Conservation (phyloP, 2,329 filamentous ascomycete genomes). For the Capronia epimyces region DNA sequence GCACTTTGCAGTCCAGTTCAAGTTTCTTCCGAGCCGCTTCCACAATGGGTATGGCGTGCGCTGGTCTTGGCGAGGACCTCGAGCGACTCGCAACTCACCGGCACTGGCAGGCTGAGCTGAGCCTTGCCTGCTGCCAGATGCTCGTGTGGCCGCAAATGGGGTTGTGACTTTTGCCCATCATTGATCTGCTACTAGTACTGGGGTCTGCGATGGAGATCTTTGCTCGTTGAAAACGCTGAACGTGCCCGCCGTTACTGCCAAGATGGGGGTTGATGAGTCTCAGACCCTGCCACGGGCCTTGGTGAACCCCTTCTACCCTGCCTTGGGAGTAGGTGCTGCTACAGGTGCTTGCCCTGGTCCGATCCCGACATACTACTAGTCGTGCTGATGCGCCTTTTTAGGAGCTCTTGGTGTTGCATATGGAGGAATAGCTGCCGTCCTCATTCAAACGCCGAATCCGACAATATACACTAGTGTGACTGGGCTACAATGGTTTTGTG, state of each 20-base stretch:
- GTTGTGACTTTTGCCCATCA: too few species aligned
- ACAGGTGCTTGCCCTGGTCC: conserved; percentile 46
- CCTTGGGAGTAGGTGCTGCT: conserved; percentile 56
- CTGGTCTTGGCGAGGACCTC: conserved; percentile 1
- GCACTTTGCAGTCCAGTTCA: conserved; percentile 4
- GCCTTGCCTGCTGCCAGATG: neutral
- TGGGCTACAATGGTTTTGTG: conserved; percentile 73
- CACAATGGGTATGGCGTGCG: conserved; percentile 6
- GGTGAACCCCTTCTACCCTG: conserved; percentile 30
- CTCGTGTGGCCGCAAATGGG: neutral
- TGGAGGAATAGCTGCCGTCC: conserved; percentile 65
- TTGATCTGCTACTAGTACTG: too few species aligned
- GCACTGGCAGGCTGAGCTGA: too few species aligned
- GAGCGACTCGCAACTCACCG: too few species aligned
- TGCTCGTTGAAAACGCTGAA: too few species aligned
- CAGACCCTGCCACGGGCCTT: neutral
- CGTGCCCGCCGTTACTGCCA: neutral
- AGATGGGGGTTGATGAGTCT: neutral
- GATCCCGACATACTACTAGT: neutral
- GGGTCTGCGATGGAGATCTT: too few species aligned
- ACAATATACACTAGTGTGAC: conserved; percentile 65
- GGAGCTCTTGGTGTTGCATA: conserved; percentile 58
- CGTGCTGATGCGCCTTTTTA: conserved; percentile 34
- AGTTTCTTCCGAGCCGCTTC: conserved; percentile 6
- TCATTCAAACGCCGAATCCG: conserved; percentile 60